These are phyloP conservation scores for Heterococcus sp. DNA, from an alignment of 108 stramenopile species.

Conservation along the genomic window DNA sequence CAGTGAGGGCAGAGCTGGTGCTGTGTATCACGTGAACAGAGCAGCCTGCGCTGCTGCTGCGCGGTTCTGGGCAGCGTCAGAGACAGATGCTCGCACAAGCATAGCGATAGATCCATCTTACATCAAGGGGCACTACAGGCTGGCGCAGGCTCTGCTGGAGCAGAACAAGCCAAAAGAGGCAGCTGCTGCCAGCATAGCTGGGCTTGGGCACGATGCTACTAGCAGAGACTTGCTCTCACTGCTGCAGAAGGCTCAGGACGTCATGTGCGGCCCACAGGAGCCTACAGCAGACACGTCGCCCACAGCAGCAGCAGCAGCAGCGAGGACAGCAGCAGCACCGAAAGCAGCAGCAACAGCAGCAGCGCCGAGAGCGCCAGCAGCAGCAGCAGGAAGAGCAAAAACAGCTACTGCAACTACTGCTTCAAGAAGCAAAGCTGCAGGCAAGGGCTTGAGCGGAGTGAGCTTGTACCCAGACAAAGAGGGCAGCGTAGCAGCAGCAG, in stretches of 20 bases:
- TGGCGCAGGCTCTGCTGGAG: slow-evolving; percentile 15
- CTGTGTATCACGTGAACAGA: neutral
- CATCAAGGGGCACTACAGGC: slow-evolving; percentile 11
- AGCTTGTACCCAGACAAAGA: neutral
- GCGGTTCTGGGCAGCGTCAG: slow-evolving; percentile 6
- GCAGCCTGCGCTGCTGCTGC: slow-evolving; percentile 4
- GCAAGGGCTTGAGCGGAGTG: neutral
- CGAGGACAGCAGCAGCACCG: neutral
- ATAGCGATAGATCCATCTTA: slow-evolving; percentile 1
- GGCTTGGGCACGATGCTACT: too few relatives aligned
- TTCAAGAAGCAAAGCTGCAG: too few relatives aligned
- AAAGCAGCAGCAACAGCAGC: too few relatives aligned
- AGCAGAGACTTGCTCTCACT: too few relatives aligned
- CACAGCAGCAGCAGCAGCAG: too few relatives aligned
- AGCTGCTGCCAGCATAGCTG: slow-evolving; percentile 7
- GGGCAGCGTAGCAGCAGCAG: neutral
- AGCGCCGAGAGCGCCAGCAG: neutral
- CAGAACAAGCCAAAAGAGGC: neutral
- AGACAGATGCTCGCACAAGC: neutral
- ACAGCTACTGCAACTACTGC: neutral
- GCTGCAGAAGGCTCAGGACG: too few relatives aligned
- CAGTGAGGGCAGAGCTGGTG: neutral
- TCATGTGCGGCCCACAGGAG: too few relatives aligned
- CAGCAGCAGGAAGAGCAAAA: neutral
- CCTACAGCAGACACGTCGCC: too few relatives aligned